Evolutionary conservation across 2,329 filamentous ascomycete genomes (phyloP).

Genomic region (Aspergillus aculeatus): DNA sequence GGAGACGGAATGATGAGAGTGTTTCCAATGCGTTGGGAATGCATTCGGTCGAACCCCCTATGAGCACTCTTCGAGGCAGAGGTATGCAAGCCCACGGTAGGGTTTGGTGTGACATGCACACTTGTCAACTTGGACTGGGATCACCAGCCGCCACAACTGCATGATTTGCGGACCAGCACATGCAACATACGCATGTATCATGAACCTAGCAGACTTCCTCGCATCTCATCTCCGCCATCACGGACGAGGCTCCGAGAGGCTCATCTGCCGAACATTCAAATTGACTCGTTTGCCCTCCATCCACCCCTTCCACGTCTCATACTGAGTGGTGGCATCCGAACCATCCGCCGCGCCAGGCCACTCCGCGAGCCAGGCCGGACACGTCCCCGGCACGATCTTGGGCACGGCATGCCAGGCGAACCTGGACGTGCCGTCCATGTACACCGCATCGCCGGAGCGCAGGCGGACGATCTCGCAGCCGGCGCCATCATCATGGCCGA

Average conservation of each 20-base stretch:
- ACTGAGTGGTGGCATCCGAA: constrained; percentile 41
- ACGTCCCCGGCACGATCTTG: constrained; percentile 76
- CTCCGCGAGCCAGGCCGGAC: constrained; percentile 68
- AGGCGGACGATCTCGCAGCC: constrained; percentile 59
- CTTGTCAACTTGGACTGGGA: too few relatives aligned
- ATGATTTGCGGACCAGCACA: too few relatives aligned
- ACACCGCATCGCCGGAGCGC: constrained; percentile 81
- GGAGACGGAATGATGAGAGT: too few relatives aligned
- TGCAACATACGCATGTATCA: too few relatives aligned
- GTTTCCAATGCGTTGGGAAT: too few relatives aligned
- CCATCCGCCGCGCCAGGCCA: constrained; percentile 64
- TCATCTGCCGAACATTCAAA: constrained; percentile 87
- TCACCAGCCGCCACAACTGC: too few relatives aligned
- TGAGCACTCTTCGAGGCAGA: too few relatives aligned
- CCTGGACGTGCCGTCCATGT: constrained; percentile 78
- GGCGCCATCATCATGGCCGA: constrained; percentile 60
- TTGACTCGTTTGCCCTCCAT: constrained; percentile 87
- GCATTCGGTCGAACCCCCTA: too few relatives aligned
- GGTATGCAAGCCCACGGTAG: too few relatives aligned
- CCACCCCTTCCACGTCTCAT: constrained; percentile 76
- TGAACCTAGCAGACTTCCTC: too few relatives aligned
- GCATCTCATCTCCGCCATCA: background rate
- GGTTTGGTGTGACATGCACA: too few relatives aligned
- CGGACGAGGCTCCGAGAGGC: background rate
- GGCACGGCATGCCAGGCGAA: constrained; percentile 97